Evolutionary conservation across 768 basidiomycete genomes (phyloP).

Genomic region (Suillus occidentalis): DNA sequence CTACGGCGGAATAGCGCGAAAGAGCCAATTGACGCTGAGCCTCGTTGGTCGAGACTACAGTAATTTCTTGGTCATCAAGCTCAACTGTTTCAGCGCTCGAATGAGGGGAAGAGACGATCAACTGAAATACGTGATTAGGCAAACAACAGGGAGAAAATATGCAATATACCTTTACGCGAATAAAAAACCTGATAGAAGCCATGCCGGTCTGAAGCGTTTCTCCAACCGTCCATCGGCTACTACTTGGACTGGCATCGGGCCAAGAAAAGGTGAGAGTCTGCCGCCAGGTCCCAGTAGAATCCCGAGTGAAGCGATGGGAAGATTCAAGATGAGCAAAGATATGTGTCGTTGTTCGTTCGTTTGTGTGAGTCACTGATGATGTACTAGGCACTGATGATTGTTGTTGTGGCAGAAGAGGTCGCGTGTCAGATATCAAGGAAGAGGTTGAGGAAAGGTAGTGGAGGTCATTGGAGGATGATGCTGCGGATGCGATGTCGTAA

Average conservation of each 20-base stretch:
- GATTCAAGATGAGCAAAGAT: slow-evolving; percentile 60
- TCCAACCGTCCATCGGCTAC: slow-evolving; percentile 76
- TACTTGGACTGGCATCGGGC: slow-evolving; percentile 65
- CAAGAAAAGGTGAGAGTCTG: slow-evolving; percentile 71
- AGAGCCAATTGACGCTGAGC: slow-evolving; percentile 65
- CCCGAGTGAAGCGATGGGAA: slow-evolving; percentile 55
- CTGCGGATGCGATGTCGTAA: slow-evolving; percentile 9
- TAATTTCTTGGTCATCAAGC: slow-evolving; percentile 65
- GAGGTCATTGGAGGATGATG: slow-evolving; percentile 22
- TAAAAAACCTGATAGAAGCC: slow-evolving; percentile 67
- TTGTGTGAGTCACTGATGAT: slow-evolving; percentile 9
- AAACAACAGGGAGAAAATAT: slow-evolving; percentile 10
- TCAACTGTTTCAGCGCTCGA: slow-evolving; percentile 66
- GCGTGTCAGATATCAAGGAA: slow-evolving; percentile 29
- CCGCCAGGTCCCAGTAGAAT: slow-evolving; percentile 57
- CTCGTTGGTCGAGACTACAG: slow-evolving; percentile 68
- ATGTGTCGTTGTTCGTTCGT: slow-evolving; percentile 41
- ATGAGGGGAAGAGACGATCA: slow-evolving; percentile 45
- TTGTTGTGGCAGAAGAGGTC: slow-evolving; percentile 23
- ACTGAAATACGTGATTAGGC: slow-evolving; percentile 28
- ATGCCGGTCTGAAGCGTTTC: slow-evolving; percentile 70
- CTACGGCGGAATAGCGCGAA: slow-evolving; percentile 47
- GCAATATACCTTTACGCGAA: slow-evolving; percentile 60
- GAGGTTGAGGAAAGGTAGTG: slow-evolving; percentile 17
- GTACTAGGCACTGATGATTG: slow-evolving; percentile 15